Percentiles rank a stretch among this genome's conserved stretches.
Conservation (phyloP, 768 basidiomycete genomes). For the Tephrocybe sp. region DNA sequence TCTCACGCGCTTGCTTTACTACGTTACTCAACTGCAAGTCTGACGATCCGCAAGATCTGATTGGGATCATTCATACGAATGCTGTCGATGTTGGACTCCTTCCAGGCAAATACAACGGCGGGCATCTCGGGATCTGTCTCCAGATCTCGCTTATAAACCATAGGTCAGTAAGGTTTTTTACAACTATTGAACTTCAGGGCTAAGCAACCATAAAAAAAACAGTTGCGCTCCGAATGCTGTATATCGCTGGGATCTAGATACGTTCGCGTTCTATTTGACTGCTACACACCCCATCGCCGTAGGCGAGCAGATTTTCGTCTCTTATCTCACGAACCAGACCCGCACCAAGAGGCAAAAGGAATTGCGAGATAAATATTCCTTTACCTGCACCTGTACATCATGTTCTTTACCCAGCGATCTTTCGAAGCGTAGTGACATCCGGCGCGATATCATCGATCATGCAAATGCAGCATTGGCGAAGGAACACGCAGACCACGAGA, state of each 20-base stretch:
- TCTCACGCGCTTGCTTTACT: background rate
- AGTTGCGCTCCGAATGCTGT: conserved; percentile 18
- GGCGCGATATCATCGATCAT: conserved; percentile 8
- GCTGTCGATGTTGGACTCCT: conserved; percentile 9
- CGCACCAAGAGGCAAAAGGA: conserved; percentile 11
- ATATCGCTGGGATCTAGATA: conserved; percentile 11
- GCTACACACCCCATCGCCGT: conserved; percentile 17
- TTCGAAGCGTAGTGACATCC: conserved; percentile 16
- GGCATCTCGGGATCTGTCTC: conserved; percentile 2
- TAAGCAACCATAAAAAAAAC: background rate
- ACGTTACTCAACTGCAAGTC: conserved; percentile 15
- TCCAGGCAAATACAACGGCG: conserved; percentile 13
- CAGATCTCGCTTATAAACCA: conserved; percentile 14
- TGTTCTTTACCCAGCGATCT: conserved; percentile 14
- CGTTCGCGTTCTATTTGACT: conserved; percentile 3
- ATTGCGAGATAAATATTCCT: conserved; percentile 12
- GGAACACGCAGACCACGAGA: conserved; percentile 8
- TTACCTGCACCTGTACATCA: conserved; percentile 16
- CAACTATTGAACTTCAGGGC: conserved; percentile 10
- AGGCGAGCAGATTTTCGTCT: conserved; percentile 18
- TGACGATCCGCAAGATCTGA: background rate
- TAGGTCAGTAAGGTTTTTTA: conserved; percentile 10
- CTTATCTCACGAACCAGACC: conserved; percentile 4
- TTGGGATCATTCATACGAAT: conserved; percentile 15
- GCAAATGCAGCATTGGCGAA: background rate